phyloP scores from a whole-genome alignment of 257 asterid species.

The Scutellaria baicalensis region DNA sequence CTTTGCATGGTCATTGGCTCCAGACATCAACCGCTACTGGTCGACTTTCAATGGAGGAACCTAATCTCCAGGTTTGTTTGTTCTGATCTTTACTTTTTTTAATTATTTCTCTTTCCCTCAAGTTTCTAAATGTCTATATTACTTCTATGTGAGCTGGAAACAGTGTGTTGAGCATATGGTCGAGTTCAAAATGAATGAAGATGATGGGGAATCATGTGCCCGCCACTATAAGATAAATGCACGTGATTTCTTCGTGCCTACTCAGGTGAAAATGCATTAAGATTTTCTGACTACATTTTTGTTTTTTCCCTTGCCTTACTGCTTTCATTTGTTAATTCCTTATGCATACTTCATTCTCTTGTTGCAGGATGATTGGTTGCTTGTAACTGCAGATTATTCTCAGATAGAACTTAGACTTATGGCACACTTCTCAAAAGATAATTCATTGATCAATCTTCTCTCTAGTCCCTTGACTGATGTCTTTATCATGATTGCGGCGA shows the following conservation, averaged over 20 bases:
- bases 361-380: slow-evolving; percentile 87
- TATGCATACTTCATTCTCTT: slow-evolving; percentile 18
- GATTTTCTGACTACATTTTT: slow-evolving; percentile 1
- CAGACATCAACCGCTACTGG: slow-evolving; percentile 98
- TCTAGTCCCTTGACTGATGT: slow-evolving; percentile 63
- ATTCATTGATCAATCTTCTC: slow-evolving; percentile 60
- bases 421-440: slow-evolving; percentile 96
- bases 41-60: slow-evolving; percentile 95
- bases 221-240: slow-evolving; percentile 61
- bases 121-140: slow-evolving; percentile 5
- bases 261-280: slow-evolving; percentile 61
- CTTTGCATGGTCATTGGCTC: slow-evolving; percentile 96
- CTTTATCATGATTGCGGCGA: slow-evolving; percentile 88
- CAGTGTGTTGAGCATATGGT: slow-evolving; percentile 92
- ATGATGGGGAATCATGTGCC: slow-evolving; percentile 28
- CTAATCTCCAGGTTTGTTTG: slow-evolving; percentile 83
- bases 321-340: neutral
- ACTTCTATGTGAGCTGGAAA: slow-evolving; percentile 2
- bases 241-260: slow-evolving; percentile 78
- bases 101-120: neutral
- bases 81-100: neutral
- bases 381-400: slow-evolving; percentile 87
- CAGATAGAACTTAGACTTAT: slow-evolving; percentile 94
- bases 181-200: slow-evolving; percentile 63
- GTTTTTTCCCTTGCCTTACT: too few species aligned